Evolutionary conservation across 2,329 filamentous ascomycete genomes (phyloP), one percentile per base, ranked within the genome.

Genomic region (Aureobasidium sp.): DNA sequence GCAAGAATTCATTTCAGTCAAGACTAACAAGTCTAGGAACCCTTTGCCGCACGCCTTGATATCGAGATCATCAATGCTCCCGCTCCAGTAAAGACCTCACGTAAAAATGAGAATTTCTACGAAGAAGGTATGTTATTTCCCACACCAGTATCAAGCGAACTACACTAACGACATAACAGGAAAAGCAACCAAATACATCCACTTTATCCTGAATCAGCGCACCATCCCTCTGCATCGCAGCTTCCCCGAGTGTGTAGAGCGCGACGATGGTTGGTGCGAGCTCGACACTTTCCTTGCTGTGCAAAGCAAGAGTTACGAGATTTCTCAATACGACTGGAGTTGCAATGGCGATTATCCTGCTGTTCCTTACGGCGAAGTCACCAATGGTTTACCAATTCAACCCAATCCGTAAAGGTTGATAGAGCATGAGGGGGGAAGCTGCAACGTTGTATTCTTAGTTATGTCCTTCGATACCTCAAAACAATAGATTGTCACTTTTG

Each of bases 261-360:
- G 88, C 5, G 81, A 85, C 47, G 89, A 91, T 71, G 89, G 88
- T 0, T 91, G 89, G 88, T 91, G 89, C 70, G 87, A 91, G 69
- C 71, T 91, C 53, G 79, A 80, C 3, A 85, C 85, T 0, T 91
- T 91, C 68, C 68, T 91, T 47, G 72, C 81, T 63, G 77, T 85
- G 5, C 84, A 88, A 74, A 78, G 84, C 63, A 76, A 75, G 64
- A 85, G 85, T 78, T 71, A 83, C 39, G 78, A 76, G 21, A 74
- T 79, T 64, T 85, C 86, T 3, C 73, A 82, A 67, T 91, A 82
- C 68, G 82, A 89, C 16, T 80, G 83, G 68, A 81, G 85, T 41
- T 92, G 89, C 69, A 85, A 84, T 70, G 87, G 77, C 3, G 77
- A 86, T 3, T 84, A 82, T 65, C 70, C 75, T 5, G 67, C 72